These are phyloP conservation scores for Fusarium penzigii DNA, from an alignment of 2,329 filamentous ascomycete genomes.

Conservation along the genomic window DNA sequence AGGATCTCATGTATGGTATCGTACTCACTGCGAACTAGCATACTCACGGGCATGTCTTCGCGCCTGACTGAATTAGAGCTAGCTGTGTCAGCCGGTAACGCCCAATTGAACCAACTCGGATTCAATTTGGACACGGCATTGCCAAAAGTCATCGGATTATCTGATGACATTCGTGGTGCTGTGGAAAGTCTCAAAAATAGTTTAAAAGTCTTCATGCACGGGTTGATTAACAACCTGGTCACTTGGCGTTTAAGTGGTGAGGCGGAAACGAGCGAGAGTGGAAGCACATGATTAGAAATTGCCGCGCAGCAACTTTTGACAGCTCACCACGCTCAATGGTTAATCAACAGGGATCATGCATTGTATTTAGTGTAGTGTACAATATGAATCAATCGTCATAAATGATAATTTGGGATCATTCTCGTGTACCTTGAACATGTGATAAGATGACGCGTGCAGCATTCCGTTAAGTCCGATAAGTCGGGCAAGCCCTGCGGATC, in stretches of 20 bases:
- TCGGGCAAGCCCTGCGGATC: too few relatives aligned
- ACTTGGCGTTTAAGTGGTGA: conserved; percentile 1
- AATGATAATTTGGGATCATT: too few relatives aligned
- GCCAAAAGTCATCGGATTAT: conserved; percentile 1
- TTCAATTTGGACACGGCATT: conserved; percentile 5
- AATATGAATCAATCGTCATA: too few relatives aligned
- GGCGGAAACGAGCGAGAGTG: neutral
- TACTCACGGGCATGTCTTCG: conserved; percentile 1
- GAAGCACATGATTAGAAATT: neutral
- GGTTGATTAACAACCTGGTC: conserved; percentile 6
- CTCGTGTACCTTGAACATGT: too few relatives aligned
- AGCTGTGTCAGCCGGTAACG: conserved; percentile 3
- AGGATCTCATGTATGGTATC: too few relatives aligned
- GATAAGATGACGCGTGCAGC: too few relatives aligned
- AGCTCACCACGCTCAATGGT: too few relatives aligned
- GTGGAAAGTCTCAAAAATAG: conserved; percentile 7
- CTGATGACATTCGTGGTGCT: conserved; percentile 5
- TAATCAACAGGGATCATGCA: too few relatives aligned
- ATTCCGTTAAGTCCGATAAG: too few relatives aligned
- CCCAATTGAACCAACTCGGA: conserved; percentile 1
- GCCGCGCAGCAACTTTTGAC: too few relatives aligned
- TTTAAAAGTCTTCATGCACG: conserved; percentile 5
- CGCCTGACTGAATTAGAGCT: conserved; percentile 4
- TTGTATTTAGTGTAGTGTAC: too few relatives aligned
- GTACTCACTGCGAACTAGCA: neutral